Evolutionary conservation across 495 filamentous ascomycete species (phyloP).

Genomic region (Opeltia flavorubescens): DNA sequence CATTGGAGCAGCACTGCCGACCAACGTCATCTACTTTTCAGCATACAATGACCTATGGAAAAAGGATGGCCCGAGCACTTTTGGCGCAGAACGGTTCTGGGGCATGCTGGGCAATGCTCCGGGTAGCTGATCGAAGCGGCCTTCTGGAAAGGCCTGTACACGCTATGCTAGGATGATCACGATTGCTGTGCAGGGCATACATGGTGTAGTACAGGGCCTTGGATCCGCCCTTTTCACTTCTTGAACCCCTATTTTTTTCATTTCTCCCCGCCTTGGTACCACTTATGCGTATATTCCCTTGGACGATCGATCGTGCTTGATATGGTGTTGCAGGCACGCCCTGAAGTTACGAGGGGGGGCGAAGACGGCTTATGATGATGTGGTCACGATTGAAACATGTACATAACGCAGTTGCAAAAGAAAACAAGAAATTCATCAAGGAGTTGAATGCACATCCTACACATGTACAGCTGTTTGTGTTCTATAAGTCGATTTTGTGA

Average conservation of each 20-base stretch:
- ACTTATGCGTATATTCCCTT: no score
- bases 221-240: background rate
- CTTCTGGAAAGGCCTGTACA: background rate
- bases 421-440: no score
- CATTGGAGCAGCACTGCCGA: conserved; percentile 39
- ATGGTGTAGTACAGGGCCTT: background rate
- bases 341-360: no score
- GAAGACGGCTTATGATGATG: no score
- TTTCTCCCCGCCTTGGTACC: background rate
- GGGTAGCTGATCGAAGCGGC: background rate
- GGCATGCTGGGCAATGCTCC: conserved; percentile 10
- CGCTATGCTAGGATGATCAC: background rate
- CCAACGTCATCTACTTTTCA: conserved; percentile 52
- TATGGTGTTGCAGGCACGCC: no score
- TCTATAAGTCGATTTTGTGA: no score
- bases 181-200: background rate
- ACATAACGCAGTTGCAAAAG: no score
- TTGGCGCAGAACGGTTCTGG: conserved; percentile 20
- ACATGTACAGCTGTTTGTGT: no score
- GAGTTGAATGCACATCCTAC: no score
- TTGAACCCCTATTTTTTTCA: background rate
- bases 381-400: no score
- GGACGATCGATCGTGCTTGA: no score
- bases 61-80: conserved; percentile 44
- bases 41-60: conserved; percentile 74